Evolutionary conservation across 306 rosid species (phyloP), one percentile per base, ranked within the genome.

Genomic region (Vigna angularis): DNA sequence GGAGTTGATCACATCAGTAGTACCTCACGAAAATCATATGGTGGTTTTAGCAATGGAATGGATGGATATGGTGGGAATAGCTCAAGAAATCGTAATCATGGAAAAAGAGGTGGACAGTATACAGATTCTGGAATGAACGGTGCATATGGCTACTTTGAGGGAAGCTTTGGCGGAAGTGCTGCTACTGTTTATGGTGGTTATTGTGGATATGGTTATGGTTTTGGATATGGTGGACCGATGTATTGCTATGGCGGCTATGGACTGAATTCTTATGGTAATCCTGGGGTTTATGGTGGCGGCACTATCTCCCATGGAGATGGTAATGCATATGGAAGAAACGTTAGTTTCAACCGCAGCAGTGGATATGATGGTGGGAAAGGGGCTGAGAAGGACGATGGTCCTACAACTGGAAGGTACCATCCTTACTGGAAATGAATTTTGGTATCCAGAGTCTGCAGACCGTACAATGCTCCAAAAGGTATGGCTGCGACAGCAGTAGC

Each of bases 181-280:
- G 78, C 87, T 7, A 24, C 73, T 62, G 75, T 79, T 24, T 85
- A 85, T n/a, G 62, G 78, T 32, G 85, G 83, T 38, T 90, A 81
- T 55, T 76, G 86, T 76, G 90, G 77, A 55, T 88, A 85, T 77
- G 83, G 84, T 40, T 83, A 87, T 70, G 94, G 90, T 69, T 86
- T 70, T 56, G 80, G 81, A 66, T 83, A 83, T 48, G 86, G 86
- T 26, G 89, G 79, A 17, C 83, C 90, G 69, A 88, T 88, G 88
- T 87, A 84, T 32, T 77, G 81, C 70, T 73, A 12, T 83, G 84
- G 85, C 18, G 83, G 88, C 36, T 86, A 77, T 51, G 87, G 88
- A 63, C 66, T 76, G 18, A 79, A 68, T 5, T 53, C 85, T 59
- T 86, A 81, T 49, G 87, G 85, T 77, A 74, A 86, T 79, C 78